Conservation (phyloP, 306 rosid genomes). For the Vigna radiata region DNA sequence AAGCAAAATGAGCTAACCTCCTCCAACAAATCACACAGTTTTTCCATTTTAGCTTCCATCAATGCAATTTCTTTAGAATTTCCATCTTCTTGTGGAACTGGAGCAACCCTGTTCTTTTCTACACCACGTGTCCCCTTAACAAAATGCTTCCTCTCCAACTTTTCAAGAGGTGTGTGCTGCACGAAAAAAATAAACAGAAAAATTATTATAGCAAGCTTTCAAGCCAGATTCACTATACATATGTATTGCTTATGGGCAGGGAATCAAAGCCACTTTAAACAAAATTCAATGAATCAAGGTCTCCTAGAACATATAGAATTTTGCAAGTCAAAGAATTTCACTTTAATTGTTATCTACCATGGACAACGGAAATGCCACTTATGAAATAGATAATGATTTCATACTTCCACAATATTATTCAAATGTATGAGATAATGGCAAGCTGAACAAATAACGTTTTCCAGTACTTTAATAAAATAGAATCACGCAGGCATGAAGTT, state of each 20-base stretch:
- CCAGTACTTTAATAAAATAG: conserved; percentile 4
- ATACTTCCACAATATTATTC: conserved; percentile 3
- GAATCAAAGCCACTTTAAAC: conserved; percentile 12
- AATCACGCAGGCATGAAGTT: conserved; percentile 15
- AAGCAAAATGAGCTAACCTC: conserved; percentile 65
- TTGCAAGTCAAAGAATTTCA: conserved; percentile 11
- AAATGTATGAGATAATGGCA: not conserved
- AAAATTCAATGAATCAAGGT: conserved; percentile 34
- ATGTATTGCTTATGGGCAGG: not conserved
- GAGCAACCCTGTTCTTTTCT: conserved; percentile 62
- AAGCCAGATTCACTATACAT: not conserved
- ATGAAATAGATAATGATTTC: conserved; percentile 3
- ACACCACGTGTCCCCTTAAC: conserved; percentile 69
- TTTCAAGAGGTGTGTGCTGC: conserved; percentile 88
- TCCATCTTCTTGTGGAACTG: conserved; percentile 55
- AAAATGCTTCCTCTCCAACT: conserved; percentile 88
- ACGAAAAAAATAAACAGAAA: conserved; percentile 34
- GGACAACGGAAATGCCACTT: conserved; percentile 7
- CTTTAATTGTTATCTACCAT: conserved; percentile 2
- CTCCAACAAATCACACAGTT: conserved; percentile 69
- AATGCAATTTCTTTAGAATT: conserved; percentile 80
- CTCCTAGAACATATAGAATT: conserved; percentile 31
- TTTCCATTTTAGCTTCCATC: conserved; percentile 75
- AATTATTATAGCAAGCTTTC: not conserved
- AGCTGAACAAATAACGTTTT: conserved; percentile 7